These are phyloP conservation scores for Fusarium paranaense DNA, from an alignment of 2,329 filamentous ascomycete genomes.

Conservation along the genomic window DNA sequence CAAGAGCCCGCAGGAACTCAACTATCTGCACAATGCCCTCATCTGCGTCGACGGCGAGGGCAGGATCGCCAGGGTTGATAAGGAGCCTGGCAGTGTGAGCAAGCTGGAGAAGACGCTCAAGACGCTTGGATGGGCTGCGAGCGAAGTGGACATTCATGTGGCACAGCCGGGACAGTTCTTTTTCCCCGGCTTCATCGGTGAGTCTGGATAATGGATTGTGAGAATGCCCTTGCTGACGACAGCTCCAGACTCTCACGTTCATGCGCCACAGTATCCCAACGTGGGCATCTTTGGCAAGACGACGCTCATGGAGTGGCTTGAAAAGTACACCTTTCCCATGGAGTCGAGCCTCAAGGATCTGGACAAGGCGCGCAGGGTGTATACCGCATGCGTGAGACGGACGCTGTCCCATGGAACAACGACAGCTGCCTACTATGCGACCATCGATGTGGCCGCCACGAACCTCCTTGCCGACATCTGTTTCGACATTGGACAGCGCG, in stretches of 20 bases:
- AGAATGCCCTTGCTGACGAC: conserved; percentile 18
- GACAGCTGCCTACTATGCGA: conserved; percentile 94
- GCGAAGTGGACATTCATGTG: conserved; percentile 52
- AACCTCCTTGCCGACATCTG: conserved; percentile 91
- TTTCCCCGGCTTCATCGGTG: conserved; percentile 86
- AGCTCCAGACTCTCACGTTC: conserved; percentile 88
- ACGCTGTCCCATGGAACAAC: conserved; percentile 93
- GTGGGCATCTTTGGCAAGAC: conserved; percentile 92
- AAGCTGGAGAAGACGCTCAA: conserved; percentile 48
- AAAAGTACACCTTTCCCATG: conserved; percentile 94
- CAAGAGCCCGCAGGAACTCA: conserved; percentile 59
- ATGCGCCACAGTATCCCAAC: conserved; percentile 96
- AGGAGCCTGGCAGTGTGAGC: conserved; percentile 47
- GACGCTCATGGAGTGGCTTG: conserved; percentile 92
- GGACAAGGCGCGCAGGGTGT: conserved; percentile 75
- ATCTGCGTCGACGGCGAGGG: conserved; percentile 63
- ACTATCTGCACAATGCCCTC: conserved; percentile 63
- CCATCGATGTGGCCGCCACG: conserved; percentile 86
- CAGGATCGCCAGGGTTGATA: conserved; percentile 62
- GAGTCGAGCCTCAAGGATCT: conserved; percentile 79
- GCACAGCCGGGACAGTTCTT: conserved; percentile 73
- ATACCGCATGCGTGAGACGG: conserved; percentile 80
- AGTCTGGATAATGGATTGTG: conserved; percentile 33
- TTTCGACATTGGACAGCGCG: conserved; percentile 82
- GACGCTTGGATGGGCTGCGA: conserved; percentile 58